These are phyloP conservation scores for Rhododendron henanense DNA, from an alignment of 148 eudicot species.

Conservation along the genomic window DNA sequence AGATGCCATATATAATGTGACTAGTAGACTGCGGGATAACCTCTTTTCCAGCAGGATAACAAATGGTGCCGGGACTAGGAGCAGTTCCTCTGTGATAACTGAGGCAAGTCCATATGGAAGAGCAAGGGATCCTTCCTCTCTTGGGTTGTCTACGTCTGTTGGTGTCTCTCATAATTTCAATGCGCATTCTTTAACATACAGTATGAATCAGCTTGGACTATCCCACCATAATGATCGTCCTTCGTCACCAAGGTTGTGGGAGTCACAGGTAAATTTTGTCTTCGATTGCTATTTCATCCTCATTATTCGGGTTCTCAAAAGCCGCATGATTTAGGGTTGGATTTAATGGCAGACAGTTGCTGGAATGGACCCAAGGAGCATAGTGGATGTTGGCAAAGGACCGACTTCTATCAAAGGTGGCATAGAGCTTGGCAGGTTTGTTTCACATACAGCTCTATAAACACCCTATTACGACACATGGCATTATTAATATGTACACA, in stretches of 20 bases:
- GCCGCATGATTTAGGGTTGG: neutral
- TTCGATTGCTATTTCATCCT: neutral
- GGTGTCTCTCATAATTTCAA: conserved; percentile 25
- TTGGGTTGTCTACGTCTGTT: conserved; percentile 23
- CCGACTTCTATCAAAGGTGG: conserved; percentile 43
- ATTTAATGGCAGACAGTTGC: conserved; percentile 30
- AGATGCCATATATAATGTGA: conserved; percentile 67
- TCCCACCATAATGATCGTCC: conserved; percentile 38
- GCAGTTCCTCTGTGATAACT: conserved; percentile 16
- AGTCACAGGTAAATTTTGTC: conserved; percentile 35
- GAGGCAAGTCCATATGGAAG: conserved; percentile 30
- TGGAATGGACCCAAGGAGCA: conserved; percentile 35
- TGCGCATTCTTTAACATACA: conserved; percentile 29
- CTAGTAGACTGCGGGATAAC: conserved; percentile 57
- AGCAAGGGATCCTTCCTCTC: conserved; percentile 24
- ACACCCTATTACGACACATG: neutral
- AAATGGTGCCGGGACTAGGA: conserved; percentile 30
- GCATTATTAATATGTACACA: neutral
- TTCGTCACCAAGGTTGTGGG: conserved; percentile 12
- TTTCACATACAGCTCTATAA: neutral
- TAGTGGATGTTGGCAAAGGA: conserved; percentile 34
- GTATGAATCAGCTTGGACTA: conserved; percentile 35
- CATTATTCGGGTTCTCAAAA: neutral
- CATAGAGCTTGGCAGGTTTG: conserved; percentile 66
- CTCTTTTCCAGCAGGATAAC: conserved; percentile 28